phyloP scores from a whole-genome alignment of 768 basidiomycete species.

The Galerina sulciceps region DNA sequence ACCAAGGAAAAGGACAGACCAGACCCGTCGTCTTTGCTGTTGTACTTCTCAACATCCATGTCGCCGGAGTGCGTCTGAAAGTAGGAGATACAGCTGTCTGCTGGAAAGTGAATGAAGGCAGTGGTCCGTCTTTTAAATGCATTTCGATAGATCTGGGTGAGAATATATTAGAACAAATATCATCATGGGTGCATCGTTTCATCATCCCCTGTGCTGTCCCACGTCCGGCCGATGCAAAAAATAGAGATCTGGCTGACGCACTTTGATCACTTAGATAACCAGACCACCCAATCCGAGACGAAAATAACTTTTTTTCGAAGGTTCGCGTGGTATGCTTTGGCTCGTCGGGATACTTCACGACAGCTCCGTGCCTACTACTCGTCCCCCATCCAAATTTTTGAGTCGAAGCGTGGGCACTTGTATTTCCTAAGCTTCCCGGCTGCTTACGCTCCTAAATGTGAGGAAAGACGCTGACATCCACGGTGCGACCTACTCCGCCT shows the following conservation, averaged over 20 bases:
- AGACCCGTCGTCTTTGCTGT: slow-evolving; percentile 10
- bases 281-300: neutral
- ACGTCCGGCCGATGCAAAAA: slow-evolving; percentile 3
- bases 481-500: too few relatives aligned
- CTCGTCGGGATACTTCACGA: slow-evolving; percentile 6
- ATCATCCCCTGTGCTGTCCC: neutral
- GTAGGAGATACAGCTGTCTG: slow-evolving; percentile 1
- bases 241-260: slow-evolving; percentile 5
- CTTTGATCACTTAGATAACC: neutral
- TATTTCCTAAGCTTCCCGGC: neutral
- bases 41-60: slow-evolving; percentile 22
- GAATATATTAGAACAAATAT: slow-evolving; percentile 1
- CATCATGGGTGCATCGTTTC: neutral
- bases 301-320: slow-evolving; percentile 8
- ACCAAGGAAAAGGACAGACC: neutral
- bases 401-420: neutral
- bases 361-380: slow-evolving; percentile 10
- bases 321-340: slow-evolving; percentile 3
- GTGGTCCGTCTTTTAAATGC: slow-evolving; percentile 12
- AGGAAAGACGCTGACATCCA: neutral
- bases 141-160: slow-evolving; percentile 9
- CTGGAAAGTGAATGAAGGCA: neutral
- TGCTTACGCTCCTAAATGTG: neutral
- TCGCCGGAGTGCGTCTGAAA: slow-evolving; percentile 1
- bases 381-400: slow-evolving; percentile 15